Evolutionary conservation across 75 land plant species (phyloP), one percentile per base, ranked within the genome.

Genomic region (Picea sitchensis): DNA sequence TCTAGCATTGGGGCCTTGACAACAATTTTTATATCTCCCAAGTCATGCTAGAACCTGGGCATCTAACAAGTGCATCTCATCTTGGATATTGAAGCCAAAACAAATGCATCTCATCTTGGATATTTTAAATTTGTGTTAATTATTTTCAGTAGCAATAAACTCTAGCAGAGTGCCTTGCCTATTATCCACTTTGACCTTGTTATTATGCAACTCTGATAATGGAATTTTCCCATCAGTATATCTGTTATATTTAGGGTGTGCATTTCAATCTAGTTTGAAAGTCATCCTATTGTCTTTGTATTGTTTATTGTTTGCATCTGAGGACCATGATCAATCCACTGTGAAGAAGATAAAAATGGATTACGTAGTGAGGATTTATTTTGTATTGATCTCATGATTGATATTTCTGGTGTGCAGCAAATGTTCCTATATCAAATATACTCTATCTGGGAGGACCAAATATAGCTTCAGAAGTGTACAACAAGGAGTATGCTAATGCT

Each of bases 391-490:
- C 31, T 59, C 21, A 76, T 58, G 23, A 26, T 14, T 34, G 17
- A 65, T 63, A 26, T 58, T 26, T 32, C 13, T 80, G 59, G 36
- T 64, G 71, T 76, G 83, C 86, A 96, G 99, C 99, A 73, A 91
- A 91, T 11, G 87, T 94, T 61, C 93, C 99, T 14, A 68, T 91
- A 54, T 98, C 95, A 67, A 96, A 94, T 77, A 92, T 96, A 71
- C 89, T 96, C 30, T 96, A 90, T 86, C 89, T 96, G 71, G 99
- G 99, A 67, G 99, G 99, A 62, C 99, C 99, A n/a, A 96, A 96
- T 83, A 96, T 96, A 82, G 99, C 99, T 18, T 90, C 99, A 59
- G 99, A 96, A 78, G 90, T 96, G 30, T 96, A 96, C 85, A 91
- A 96, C 86, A 92, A 86, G 73, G 99, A 96, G 84, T 96, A 96